Evolutionary conservation across 2,329 filamentous ascomycete species (phyloP).

Genomic region (Diaporthe sp.): DNA sequence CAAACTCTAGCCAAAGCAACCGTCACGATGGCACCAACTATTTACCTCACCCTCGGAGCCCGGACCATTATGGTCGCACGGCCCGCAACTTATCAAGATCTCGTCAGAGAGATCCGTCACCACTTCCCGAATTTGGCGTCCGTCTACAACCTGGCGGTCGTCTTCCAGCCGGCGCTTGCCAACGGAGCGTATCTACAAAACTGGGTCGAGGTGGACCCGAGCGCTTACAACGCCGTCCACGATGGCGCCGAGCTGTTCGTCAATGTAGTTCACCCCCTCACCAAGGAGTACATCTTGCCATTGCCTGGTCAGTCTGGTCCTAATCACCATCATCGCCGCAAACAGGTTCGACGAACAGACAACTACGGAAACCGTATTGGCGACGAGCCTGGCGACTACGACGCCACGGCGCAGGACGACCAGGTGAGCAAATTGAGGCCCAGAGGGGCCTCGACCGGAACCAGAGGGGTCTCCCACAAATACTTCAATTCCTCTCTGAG

Average conservation of each 20-base stretch:
- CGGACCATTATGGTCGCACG: slow-evolving; percentile 9
- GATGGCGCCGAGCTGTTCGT: slow-evolving; percentile 7
- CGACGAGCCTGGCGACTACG: background rate
- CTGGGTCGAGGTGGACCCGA: slow-evolving; percentile 29
- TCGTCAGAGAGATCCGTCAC: background rate
- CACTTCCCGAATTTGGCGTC: slow-evolving; percentile 2
- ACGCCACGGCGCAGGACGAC: background rate
- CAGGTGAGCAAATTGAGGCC: slow-evolving; percentile 19
- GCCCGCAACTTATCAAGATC: slow-evolving; percentile 9
- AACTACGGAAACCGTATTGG: background rate
- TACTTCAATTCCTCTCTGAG: background rate
- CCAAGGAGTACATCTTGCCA: slow-evolving; percentile 35
- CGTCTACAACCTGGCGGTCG: background rate
- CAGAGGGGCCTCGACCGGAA: background rate
- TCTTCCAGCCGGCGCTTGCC: background rate
- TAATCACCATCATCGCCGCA: background rate
- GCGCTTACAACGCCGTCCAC: slow-evolving; percentile 13
- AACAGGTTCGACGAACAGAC: background rate
- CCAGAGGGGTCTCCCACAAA: background rate
- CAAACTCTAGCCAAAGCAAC: background rate
- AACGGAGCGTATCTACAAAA: background rate
- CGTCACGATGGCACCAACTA: background rate
- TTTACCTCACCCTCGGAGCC: slow-evolving; percentile 8
- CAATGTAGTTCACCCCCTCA: slow-evolving; percentile 35
- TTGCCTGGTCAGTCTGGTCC: slow-evolving; percentile 14